Evolutionary conservation across 1,284 basidiomycete genomes (phyloP), one percentile per base, ranked within the genome.

Genomic region (Cryptococcus sp.): DNA sequence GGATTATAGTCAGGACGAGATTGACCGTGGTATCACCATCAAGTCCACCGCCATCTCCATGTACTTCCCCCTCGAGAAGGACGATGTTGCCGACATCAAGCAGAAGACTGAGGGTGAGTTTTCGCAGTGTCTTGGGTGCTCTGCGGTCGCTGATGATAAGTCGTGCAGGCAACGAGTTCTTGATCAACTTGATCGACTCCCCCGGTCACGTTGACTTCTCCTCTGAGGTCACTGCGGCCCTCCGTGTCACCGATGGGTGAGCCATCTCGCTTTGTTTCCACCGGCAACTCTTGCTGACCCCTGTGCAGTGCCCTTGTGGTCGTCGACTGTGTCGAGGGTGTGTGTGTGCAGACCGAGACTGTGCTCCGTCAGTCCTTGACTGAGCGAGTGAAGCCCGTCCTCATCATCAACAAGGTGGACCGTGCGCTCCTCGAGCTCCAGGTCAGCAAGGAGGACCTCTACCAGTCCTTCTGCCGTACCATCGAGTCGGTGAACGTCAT

Each of bases 181-280:
- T 98, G 84, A 96, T 98, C 85, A 98, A 98, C 83, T 82, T 98
- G 82, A 98, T 98, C 82, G 95, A 98, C 81, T 98, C 95, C 18
- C 95, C 96, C 64, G 95, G 96, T 77, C 95, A 98, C 86, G 95
- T 98, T 78, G 95, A 98, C 80, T 98, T 98, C 85, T 98, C 96
- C 51, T 98, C 96, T 53, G 96, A 99, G 80, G 96, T 98, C 71
- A 98, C 96, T 13, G 96, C 96, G 64, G 96, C 96, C 67, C 91
- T 99, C 77, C 96, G 96, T 84, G 96, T 98, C 76, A 98, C 96
- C 66, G 96, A 99, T 71, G 96, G 72, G 70, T 72, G 49, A 62
- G 70, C 63, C n/a, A 36, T 18, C 15, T n/a, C 8, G 13, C 21
- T 43, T 39, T 24, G 6, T 35, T 18, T 28, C 16, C 1, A 38